Base-by-base conservation (phyloP, 2,329 filamentous ascomycete genomes). In the Penicillium brevicompactum region DNA sequence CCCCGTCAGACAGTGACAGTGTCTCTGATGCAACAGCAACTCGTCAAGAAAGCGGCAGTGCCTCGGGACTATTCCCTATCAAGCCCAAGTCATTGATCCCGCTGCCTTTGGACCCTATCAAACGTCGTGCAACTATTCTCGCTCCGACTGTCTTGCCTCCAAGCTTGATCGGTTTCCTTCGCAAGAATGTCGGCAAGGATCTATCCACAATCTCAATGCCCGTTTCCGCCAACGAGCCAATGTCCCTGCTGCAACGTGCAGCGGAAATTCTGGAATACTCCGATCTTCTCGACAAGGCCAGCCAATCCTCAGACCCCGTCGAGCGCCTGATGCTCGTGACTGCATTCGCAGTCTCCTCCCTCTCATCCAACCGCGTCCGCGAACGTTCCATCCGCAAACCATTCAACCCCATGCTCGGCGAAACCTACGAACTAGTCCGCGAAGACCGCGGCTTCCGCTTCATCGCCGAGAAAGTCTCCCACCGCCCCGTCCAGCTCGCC, bases 121-220 rank as follows among this genome's bases (percentile, higher is more conserved):
- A 81, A 38, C 86, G 94, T 32, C 85, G 94, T 54, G 80, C 77
- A 6, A 87, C 85, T 0, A 85, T 99, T 14, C 82, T 87, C 3
- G 80, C 89, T 1, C 86, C 92, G 6, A 91, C 87, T 27, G 86
- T 92, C 13, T 79, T 87, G 54, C 94, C 94, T 0, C 94, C 94
- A 0, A 96, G 91, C 71, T 79, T 99, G 50, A 96, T 99, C 62
- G 90, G 91, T 0, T 96, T 97, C 72, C 82, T 97, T 31, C 87
- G 94, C 63, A 99, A 97, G 75, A 99, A 99, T 65, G 94, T 97
- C 9, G 94, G 94, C 69, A 99, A 99, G 74, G 94, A 99, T 74
- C 80, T 99, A 46, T 96, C 91, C 57, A 95, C 92, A 2, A 96
- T 99, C 62, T 92, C 91, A 46, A 97, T 97, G 93, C 94, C 94